Percentiles rank a stretch among this genome's conserved stretches.
Conservation (phyloP, 139 green algal species). For the Chlamydomonas sphaeroides region DNA sequence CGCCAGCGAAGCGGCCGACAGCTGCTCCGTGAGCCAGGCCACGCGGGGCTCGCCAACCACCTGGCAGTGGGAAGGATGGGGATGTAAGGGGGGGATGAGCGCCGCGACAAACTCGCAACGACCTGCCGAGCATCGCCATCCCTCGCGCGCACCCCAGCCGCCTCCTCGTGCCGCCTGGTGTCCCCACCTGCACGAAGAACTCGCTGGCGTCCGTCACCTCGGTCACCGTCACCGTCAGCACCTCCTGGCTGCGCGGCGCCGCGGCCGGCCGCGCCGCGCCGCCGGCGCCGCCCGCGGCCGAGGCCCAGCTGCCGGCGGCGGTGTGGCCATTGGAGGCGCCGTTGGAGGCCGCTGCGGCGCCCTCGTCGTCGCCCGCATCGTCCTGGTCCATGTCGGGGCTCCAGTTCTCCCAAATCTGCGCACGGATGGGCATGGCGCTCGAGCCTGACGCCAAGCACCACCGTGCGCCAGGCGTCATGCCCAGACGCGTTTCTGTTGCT, state of each 20-base stretch:
- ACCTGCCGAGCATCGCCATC: too few relatives aligned
- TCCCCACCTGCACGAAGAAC: conserved; percentile 83
- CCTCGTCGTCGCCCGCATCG: conserved; percentile 45
- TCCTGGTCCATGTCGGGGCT: conserved; percentile 58
- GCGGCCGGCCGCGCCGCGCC: conserved; percentile 23
- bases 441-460: too few relatives aligned
- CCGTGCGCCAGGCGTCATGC: too few relatives aligned
- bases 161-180: too few relatives aligned
- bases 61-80: conserved; percentile 46
- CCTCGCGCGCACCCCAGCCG: too few relatives aligned
- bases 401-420: conserved; percentile 76
- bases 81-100: background rate
- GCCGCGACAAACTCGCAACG: too few relatives aligned
- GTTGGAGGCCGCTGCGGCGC: background rate
- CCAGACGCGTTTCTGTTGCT: too few relatives aligned
- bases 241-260: background rate
- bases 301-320: background rate
- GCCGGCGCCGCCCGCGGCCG: conserved; percentile 9
- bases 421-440: too few relatives aligned
- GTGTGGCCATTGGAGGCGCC: conserved; percentile 8
- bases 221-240: conserved; percentile 81
- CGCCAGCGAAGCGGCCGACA: conserved; percentile 54
- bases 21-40: conserved; percentile 78
- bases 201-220: conserved; percentile 77
- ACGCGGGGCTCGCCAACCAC: conserved; percentile 68